A percentile compares a stretch with the other conserved stretches of the same genome.
Evolutionary conservation across 169 alveolate genomes (phyloP).

Genomic region (Plasmodium blacklocki): DNA sequence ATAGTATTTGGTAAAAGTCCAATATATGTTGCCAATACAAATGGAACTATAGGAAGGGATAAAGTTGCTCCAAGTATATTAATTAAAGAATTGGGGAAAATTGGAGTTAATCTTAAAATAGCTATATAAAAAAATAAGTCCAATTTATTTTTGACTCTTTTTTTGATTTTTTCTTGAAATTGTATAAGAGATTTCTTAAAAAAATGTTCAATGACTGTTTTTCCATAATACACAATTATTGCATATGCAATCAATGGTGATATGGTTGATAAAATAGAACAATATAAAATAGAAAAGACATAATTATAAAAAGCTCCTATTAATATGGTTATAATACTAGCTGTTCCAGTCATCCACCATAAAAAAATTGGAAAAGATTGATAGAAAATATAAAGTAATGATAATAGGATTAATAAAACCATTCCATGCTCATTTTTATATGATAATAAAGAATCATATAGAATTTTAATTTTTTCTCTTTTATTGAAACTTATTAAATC

Average conservation of each 20-base stretch:
- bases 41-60: constrained; percentile 58
- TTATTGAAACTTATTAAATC: constrained; percentile 25
- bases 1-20: constrained; percentile 63
- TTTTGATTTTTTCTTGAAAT: constrained; percentile 51
- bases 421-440: constrained; percentile 69
- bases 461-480: constrained; percentile 33
- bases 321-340: constrained; percentile 53
- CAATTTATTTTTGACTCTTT: constrained; percentile 36
- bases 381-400: constrained; percentile 56
- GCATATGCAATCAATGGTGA: constrained; percentile 51
- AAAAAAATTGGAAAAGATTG: constrained; percentile 71
- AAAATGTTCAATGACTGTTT: constrained; percentile 47
- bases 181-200: constrained; percentile 43
- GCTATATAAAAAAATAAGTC: constrained; percentile 68
- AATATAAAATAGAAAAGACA: constrained; percentile 54
- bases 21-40: constrained; percentile 34
- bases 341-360: constrained; percentile 78
- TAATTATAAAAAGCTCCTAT: constrained; percentile 74
- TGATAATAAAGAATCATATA: constrained; percentile 65
- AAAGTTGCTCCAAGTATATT: constrained; percentile 42
- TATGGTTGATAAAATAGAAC: constrained; percentile 55
- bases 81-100: constrained; percentile 58
- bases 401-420: constrained; percentile 34
- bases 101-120: constrained; percentile 70
- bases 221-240: constrained; percentile 37